Base-by-base conservation (phyloP, 1,284 basidiomycete genomes). In the Boletus holoroseus region DNA sequence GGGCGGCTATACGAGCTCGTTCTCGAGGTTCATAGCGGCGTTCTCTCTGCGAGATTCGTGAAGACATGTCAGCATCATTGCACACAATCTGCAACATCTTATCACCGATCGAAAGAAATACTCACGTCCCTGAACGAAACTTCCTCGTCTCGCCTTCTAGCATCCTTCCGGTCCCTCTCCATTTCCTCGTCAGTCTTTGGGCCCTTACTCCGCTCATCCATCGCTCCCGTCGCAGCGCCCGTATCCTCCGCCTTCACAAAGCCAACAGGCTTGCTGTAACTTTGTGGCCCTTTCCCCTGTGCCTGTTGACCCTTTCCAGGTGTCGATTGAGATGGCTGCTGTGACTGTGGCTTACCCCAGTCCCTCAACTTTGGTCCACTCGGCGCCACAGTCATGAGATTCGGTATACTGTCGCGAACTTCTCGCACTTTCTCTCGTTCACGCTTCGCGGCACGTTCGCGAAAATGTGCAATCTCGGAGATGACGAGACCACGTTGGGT, bases 391-490 rank as follows among this genome's bases (percentile, higher is more conserved):
- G 49, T 55, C 65, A 48, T 69, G 61, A 45, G 71, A 62, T 50
- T 68, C 54, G 41, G 78, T 56, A 81, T 78, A 47, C 70, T 79
- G 45, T 79, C 78, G 54, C 77, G 77, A 13, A 88, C 85, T 59
- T 88, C 82, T 47, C 79, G 76, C 72, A 88, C 73, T 72, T 91
- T 91, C 68, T 94, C 89, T 30, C 87, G 78, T 62, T 94, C 91
- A 26, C 88, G 76, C 65, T 91, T 90, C 12, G 88, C 91, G 0
- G 91, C 87, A 15, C 87, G 80, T 69, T 93, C 90, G 48, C 91
- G 80, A 69, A 94, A 97, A 61, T 93, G 86, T 1, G 93, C 92
- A 55, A 98, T 98, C 67, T 97, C 94, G 31, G 86, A 91, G 52
- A 97, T 86, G 49, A 98, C 94, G 28, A 91, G 85, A 2, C 89